These are phyloP conservation scores for Sarocladiaceae sp. DNA, from an alignment of 2,329 filamentous ascomycete genomes.

Conservation along the genomic window DNA sequence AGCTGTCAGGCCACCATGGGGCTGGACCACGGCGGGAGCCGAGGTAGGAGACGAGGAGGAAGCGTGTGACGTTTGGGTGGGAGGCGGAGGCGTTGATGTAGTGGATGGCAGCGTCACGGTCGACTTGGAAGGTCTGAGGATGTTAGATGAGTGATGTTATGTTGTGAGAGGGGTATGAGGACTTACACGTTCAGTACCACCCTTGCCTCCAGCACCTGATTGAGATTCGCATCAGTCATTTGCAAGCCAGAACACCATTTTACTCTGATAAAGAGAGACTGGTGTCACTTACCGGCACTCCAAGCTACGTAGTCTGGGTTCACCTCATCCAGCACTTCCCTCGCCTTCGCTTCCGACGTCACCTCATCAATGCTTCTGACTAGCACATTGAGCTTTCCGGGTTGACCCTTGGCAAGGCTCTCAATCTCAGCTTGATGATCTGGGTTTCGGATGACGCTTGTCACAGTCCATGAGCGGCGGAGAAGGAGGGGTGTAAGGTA, in stretches of 20 bases:
- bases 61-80: slow-evolving; percentile 51
- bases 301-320: slow-evolving; percentile 64
- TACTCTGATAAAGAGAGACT: not conserved
- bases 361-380: slow-evolving; percentile 70
- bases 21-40: slow-evolving; percentile 47
- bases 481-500: slow-evolving; percentile 73
- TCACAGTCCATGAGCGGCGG: slow-evolving; percentile 70
- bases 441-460: slow-evolving; percentile 70
- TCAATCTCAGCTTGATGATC: slow-evolving; percentile 63
- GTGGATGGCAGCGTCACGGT: slow-evolving; percentile 59
- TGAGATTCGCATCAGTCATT: slow-evolving; percentile 12
- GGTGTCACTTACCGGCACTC: slow-evolving; percentile 53
- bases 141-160: slow-evolving; percentile 12
- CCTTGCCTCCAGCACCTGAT: slow-evolving; percentile 56
- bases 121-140: slow-evolving; percentile 51
- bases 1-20: slow-evolving; percentile 45
- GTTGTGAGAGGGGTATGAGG: slow-evolving; percentile 9
- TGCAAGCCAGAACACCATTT: not conserved
- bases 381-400: slow-evolving; percentile 64
- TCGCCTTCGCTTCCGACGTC: slow-evolving; percentile 57
- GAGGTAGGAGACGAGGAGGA: slow-evolving; percentile 61
- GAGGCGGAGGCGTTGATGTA: slow-evolving; percentile 57
- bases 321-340: slow-evolving; percentile 56
- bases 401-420: slow-evolving; percentile 52
- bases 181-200: slow-evolving; percentile 45